Evolutionary conservation across 257 asterid genomes (phyloP), one percentile per base, ranked within the genome.

Genomic region (Penstemon davidsonii): DNA sequence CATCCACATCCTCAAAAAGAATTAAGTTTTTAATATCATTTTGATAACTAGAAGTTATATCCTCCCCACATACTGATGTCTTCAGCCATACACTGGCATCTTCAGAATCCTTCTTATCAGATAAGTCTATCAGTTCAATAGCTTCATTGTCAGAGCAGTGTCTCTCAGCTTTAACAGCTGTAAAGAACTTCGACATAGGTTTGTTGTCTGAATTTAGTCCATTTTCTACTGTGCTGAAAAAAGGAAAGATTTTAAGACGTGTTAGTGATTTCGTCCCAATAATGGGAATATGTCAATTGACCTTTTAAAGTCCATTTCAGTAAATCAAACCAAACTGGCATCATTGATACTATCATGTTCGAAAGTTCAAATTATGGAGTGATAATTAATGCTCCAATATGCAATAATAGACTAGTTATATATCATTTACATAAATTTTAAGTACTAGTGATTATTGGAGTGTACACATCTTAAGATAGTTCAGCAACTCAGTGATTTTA

Each of bases 1-100:
- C 90, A 75, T 94, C 99, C 70, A 94, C 95, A 74, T 94, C 99
- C 87, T 94, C 99, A 77, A 94, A 94, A 68, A 94, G 91, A 74
- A 94, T 85, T 86, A 91, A 75, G 62, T 88, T 87, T 73, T 84
- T 94, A 12, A 67, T 77, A 76, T 69, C 83, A 81, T 69, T 74
- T 67, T 78, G 90, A 73, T 56, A 41, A 63, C 62, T 74, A 41
- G 71, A 52, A 72, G 79, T 52, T 61, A 49, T 71, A 49, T 76
- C 69, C 74, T 72, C 78, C 73, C 46, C 75, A 13, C 75, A 61
- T 62, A 68, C 76, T 59, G 79, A 60, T 67, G 57, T 64, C 55
- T 70, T 69, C 11, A 76, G 77, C 40, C 61, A 67, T 56, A 62
- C 77, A 65, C 71, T 51, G 71, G 80, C 67, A 71, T 71, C 82